phyloP scores from a whole-genome alignment of 768 basidiomycete genomes.

The Mrakia frigida region DNA sequence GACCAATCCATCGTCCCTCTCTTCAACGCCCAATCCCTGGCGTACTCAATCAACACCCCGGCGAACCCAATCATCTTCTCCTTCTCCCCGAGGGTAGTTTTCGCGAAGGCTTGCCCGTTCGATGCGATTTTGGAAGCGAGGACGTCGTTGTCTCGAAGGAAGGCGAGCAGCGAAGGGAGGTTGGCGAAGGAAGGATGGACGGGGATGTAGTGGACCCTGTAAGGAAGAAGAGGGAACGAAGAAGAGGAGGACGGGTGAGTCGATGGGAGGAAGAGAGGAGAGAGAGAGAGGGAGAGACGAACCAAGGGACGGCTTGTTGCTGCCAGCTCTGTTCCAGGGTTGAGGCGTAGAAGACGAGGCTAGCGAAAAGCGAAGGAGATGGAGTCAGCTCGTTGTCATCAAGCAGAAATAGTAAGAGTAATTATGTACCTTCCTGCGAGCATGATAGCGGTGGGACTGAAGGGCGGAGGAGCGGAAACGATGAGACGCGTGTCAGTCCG shows the following conservation, averaged over 20 bases:
- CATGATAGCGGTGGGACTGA: not conserved
- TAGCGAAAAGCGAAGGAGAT: not conserved
- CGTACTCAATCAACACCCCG: not conserved
- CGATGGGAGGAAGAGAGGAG: not conserved
- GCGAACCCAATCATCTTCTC: not conserved
- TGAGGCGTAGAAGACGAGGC: constrained; percentile 10
- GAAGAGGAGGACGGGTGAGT: not conserved
- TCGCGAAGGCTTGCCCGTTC: not conserved
- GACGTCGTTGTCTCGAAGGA: not conserved
- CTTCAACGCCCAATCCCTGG: not conserved
- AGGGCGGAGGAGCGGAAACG: too few species aligned
- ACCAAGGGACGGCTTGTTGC: not conserved
- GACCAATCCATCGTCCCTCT: not conserved
- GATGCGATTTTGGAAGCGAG: not conserved
- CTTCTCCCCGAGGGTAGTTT: not conserved
- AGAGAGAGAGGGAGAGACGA: not conserved
- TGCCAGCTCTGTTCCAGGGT: not conserved
- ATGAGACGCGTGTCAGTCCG: not conserved
- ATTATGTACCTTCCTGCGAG: not conserved
- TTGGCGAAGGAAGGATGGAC: not conserved
- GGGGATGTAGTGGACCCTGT: constrained; percentile 9
- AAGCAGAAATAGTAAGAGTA: too few species aligned
- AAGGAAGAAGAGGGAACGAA: not conserved
- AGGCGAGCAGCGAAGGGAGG: constrained; percentile 4
- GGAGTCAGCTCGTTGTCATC: too few species aligned